phyloP scores from a whole-genome alignment of 495 filamentous ascomycete genomes.

The Aspergillus funiculosus region DNA sequence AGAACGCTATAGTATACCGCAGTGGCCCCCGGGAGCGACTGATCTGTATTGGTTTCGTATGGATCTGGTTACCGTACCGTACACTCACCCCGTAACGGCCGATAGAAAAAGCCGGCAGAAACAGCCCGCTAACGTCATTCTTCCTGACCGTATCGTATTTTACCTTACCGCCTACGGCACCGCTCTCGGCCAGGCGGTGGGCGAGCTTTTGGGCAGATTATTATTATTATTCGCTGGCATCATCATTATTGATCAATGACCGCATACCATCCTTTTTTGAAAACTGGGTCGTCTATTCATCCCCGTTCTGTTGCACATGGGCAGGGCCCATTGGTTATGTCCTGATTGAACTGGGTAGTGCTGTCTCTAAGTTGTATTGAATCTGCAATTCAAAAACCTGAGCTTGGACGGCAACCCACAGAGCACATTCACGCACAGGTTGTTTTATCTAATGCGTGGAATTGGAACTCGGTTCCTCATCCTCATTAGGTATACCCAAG shows the following conservation, averaged over 20 bases:
- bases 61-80: background rate
- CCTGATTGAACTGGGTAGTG: background rate
- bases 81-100: too few species aligned
- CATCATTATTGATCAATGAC: background rate
- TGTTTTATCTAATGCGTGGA: too few species aligned
- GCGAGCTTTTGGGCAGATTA: background rate
- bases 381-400: too few species aligned
- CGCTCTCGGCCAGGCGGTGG: conserved; percentile 1
- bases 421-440: too few species aligned
- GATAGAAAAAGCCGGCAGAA: conserved; percentile 2
- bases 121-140: conserved; percentile 4
- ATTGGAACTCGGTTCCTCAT: too few species aligned
- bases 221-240: too few species aligned
- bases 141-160: background rate
- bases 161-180: conserved; percentile 4
- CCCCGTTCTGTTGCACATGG: background rate
- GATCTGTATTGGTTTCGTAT: background rate
- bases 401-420: too few species aligned
- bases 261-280: background rate
- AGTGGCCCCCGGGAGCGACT: too few species aligned
- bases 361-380: too few species aligned
- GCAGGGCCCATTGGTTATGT: background rate
- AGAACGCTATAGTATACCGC: too few species aligned
- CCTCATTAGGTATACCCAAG: too few species aligned
- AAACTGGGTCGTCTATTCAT: too few species aligned